These are phyloP conservation scores for Blastobotrys robertii DNA, from an alignment of 805 yeast genomes.

Conservation along the genomic window DNA sequence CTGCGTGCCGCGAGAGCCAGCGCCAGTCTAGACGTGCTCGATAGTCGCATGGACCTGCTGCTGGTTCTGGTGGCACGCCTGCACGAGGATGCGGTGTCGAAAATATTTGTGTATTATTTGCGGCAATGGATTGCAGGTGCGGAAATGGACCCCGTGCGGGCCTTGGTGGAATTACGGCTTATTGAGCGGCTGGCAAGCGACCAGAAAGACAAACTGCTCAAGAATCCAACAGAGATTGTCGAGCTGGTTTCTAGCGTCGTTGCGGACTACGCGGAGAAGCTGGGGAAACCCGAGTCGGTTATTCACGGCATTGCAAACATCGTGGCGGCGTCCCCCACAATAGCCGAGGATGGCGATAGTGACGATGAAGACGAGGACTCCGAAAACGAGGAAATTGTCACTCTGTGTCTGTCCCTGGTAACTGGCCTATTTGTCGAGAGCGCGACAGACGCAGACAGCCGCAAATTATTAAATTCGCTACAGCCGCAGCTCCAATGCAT, in stretches of 20 bases:
- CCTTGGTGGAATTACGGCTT: slow-evolving; percentile 51
- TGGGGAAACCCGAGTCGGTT: slow-evolving; percentile 7
- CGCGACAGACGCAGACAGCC: slow-evolving; percentile 7
- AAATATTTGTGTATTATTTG: slow-evolving; percentile 42
- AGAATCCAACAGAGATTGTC: slow-evolving; percentile 49
- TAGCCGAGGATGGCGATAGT: slow-evolving; percentile 21
- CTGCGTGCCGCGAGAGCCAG: slow-evolving; percentile 8
- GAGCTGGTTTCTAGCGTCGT: slow-evolving; percentile 38
- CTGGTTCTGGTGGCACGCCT: slow-evolving; percentile 39
- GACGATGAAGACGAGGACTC: slow-evolving; percentile 24
- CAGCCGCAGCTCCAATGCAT: slow-evolving; percentile 15
- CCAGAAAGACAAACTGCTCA: slow-evolving; percentile 47
- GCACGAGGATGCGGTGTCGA: slow-evolving; percentile 36
- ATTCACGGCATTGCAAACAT: slow-evolving; percentile 6
- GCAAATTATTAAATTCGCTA: slow-evolving; percentile 8
- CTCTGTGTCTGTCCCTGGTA: slow-evolving; percentile 24
- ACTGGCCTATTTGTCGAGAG: slow-evolving; percentile 25
- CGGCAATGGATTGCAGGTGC: slow-evolving; percentile 46
- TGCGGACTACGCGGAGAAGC: slow-evolving; percentile 23
- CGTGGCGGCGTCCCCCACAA: too few species aligned
- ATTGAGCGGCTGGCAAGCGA: slow-evolving; percentile 51
- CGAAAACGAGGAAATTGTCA: slow-evolving; percentile 25
- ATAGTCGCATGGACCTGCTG: slow-evolving; percentile 33
- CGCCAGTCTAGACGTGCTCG: slow-evolving; percentile 26
- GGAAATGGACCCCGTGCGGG: slow-evolving; percentile 41